Base-by-base conservation (phyloP, 352 stramenopile species). In the Pythium chondricola region DNA sequence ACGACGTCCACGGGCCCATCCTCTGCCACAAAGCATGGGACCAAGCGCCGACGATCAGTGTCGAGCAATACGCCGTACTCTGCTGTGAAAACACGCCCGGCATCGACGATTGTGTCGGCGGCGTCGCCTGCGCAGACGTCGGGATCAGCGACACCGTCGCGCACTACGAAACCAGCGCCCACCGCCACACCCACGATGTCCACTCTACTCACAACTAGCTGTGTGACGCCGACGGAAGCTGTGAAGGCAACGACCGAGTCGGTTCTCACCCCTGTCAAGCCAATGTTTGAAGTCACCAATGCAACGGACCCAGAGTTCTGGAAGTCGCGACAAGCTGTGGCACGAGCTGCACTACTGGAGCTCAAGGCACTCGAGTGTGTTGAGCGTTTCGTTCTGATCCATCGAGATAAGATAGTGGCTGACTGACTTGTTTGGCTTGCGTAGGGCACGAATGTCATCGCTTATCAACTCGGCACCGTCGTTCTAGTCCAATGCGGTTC, bases 301-400 rank as follows among this genome's bases (percentile, higher is more conserved):
- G 49, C 58, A 22, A 56, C 58, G 1, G 53, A 70, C 2, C 58
- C 67, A 27, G 61, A 48, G 26, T 77, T 71, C 42, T 77, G 67
- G 67, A 60, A 67, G 36, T 58, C 65, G 36, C 61, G 67, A 20
- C 64, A 65, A 48, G 27, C 61, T 43, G 42, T 39, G 20, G 64
- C 66, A 14, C 61, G 65, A 6, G 22, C 55, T 29, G 56, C 67
- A n/a, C 35, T 77, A 32, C 56, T 60, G 24, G 44, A 69, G 24
- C 46, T 77, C 43, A 61, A 77, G 22, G 24, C 41, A 0, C 47
- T 77, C 26, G 57, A 73, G 67, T 77, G 66, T 29, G 61, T 73
- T 30, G 17, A n/a, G 9, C 16, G 37, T 13, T 17, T 9, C 10
- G 20, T 9, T 18, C 10, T 6, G 9, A n/a, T n/a, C n/a, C n/a